A percentile compares a stretch with the other conserved stretches of the same genome.
Evolutionary conservation across 2,329 filamentous ascomycete species (phyloP).

Genomic region (Botryotinia convoluta): DNA sequence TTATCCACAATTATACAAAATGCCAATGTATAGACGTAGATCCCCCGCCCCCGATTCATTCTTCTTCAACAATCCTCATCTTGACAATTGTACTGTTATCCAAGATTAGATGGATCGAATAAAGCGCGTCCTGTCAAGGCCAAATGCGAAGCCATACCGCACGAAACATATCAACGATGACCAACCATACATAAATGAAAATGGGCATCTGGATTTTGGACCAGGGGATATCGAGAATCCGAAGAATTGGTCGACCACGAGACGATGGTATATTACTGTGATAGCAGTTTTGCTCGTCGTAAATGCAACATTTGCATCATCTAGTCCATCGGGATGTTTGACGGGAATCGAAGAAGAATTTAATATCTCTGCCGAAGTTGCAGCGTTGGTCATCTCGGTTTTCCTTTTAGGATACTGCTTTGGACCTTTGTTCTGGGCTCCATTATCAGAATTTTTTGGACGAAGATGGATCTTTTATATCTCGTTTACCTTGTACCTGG

Average conservation of each 20-base stretch:
- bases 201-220: conserved; percentile 42
- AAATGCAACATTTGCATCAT: conserved; percentile 44
- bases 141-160: conserved; percentile 34
- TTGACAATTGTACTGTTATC: background rate
- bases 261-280: conserved; percentile 44
- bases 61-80: background rate
- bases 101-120: conserved; percentile 27
- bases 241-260: conserved; percentile 38
- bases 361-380: conserved; percentile 40
- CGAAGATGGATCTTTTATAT: conserved; percentile 58
- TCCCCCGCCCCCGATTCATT: background rate
- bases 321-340: conserved; percentile 43
- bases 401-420: conserved; percentile 48
- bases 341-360: conserved; percentile 41
- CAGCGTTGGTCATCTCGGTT: conserved; percentile 44
- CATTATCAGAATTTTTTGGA: conserved; percentile 53
- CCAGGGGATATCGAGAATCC: conserved; percentile 46
- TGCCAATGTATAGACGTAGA: background rate
- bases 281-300: conserved; percentile 42
- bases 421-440: conserved; percentile 46
- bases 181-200: conserved; percentile 26
- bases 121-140: conserved; percentile 32
- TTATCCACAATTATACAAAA: background rate
- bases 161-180: conserved; percentile 25
- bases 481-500: conserved; percentile 56